Base-by-base conservation (phyloP, 2,329 filamentous ascomycete species). In the Arthrobotrys sphaeroides region DNA sequence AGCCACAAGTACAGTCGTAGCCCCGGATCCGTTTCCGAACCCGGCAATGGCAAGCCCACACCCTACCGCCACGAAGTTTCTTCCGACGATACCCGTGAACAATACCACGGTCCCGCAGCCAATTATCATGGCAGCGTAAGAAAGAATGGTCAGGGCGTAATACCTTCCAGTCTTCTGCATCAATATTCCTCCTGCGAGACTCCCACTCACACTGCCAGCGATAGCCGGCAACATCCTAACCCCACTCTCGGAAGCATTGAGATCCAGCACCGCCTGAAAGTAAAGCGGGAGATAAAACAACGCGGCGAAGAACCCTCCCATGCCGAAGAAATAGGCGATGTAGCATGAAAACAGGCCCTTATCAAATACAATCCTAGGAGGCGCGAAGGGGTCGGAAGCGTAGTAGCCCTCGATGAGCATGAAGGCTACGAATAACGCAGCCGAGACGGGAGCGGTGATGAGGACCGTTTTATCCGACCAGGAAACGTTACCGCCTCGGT, bases 211-310 rank as follows among this genome's bases (percentile, higher is more conserved):
- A 24, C 86, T 87, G 3, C 84, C 83, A 2, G 89, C 43, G 77
- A 92, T 90, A 64, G 85, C 85, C 0, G 92, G 91, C 31, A 94
- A 83, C 16, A 94, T 85, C 33, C 89, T 84, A 0, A 90, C 73
- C 0, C 91, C 91, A 2, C 90, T 87, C 64, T 84, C 81, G 0
- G 89, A 89, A 0, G 91, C 89, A 2, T 86, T 86, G 22, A 89
- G 83, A 3, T 87, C 88, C 57, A 90, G 85, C 0, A 90, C 89
- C 3, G 90, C 91, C 82, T 94, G 92, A 82, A 91, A 92, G 82
- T 90, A 92, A 1, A 94, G 84, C 0, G 91, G 90, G n/a, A 92
- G 83, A 82, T 91, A 92, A 84, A 92, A 94, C 2, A 91, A 78
- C 0, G 86, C 83, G 0, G 87, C 86, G 51, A 89, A 81, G 84